phyloP scores from a whole-genome alignment of 192 early-diverging fungal genomes.

The Neocallimastix lanati region DNA sequence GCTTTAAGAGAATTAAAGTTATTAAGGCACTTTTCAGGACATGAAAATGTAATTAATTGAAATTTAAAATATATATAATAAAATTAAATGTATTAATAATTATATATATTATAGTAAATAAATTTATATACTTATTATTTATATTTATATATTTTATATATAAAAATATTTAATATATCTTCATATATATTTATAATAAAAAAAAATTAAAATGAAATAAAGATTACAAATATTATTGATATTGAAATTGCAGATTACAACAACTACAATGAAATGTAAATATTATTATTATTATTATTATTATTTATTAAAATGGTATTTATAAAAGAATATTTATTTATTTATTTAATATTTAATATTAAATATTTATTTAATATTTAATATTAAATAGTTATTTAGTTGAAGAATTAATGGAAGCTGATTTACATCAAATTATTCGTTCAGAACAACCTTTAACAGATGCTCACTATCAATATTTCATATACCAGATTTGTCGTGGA shows the following conservation, averaged over 20 bases:
- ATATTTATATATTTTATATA: too few relatives aligned
- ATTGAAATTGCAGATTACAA: conserved; percentile 70
- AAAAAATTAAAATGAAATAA: too few relatives aligned
- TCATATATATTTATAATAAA: too few relatives aligned
- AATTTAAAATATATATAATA: not conserved
- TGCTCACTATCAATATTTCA: conserved; percentile 96
- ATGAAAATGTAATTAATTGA: conserved; percentile 55
- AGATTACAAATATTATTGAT: conserved; percentile 84
- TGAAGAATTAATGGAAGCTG: conserved; percentile 98
- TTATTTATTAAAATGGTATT: too few relatives aligned
- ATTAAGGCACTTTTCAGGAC: conserved; percentile 75
- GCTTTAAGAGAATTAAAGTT: conserved; percentile 83
- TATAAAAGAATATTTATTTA: too few relatives aligned
- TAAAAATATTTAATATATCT: too few relatives aligned
- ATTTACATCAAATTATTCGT: conserved; percentile 91
- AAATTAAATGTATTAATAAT: too few relatives aligned
- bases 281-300: too few relatives aligned
- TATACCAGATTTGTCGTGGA: conserved; percentile 90
- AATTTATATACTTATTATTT: too few relatives aligned
- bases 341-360: too few relatives aligned
- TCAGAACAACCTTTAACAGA: conserved; percentile 81
- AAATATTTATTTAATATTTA: too few relatives aligned
- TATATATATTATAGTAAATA: not conserved
- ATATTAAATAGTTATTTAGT: conserved; percentile 77
- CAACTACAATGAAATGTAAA: conserved; percentile 55